These are phyloP conservation scores for Chytriomyces sp. DNA, from an alignment of 192 early-diverging fungal species.

Conservation along the genomic window DNA sequence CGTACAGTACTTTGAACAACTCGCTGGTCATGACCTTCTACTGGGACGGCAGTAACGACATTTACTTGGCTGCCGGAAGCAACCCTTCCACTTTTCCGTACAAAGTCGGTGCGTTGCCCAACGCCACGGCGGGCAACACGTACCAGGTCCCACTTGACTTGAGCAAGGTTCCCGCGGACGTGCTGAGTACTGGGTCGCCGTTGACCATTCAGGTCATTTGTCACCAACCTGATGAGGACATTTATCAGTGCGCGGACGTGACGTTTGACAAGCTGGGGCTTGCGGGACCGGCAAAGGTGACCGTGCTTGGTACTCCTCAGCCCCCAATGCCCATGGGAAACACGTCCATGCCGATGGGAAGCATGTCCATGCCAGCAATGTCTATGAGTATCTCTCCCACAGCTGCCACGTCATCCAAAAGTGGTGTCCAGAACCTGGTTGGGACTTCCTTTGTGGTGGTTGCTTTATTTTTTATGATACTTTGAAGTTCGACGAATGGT, in stretches of 20 bases:
- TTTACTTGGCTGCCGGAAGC: slow-evolving; percentile 22
- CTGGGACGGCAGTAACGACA: slow-evolving; percentile 34
- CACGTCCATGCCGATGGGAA: no score
- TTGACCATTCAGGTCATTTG: slow-evolving; percentile 31
- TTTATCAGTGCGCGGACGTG: slow-evolving; percentile 31
- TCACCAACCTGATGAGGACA: slow-evolving; percentile 28
- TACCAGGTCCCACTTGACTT: slow-evolving; percentile 28
- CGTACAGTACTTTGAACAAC: slow-evolving; percentile 6
- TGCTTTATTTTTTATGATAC: no score
- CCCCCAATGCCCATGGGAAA: no score
- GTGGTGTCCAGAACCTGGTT: no score
- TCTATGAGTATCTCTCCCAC: no score
- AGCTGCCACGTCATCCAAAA: no score
- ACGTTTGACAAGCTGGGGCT: no score
- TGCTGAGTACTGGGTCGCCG: neutral
- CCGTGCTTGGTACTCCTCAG: no score
- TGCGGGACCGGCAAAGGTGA: no score
- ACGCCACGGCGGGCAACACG: slow-evolving; percentile 17
- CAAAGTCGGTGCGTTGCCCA: slow-evolving; percentile 24
- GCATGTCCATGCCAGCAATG: no score
- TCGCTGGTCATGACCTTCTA: slow-evolving; percentile 7
- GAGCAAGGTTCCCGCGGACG: slow-evolving; percentile 4
- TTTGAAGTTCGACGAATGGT: no score
- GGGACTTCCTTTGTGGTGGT: no score
- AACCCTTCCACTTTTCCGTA: slow-evolving; percentile 33